Base-by-base conservation (phyloP, 768 basidiomycete species). In the Mycena polygramma region DNA sequence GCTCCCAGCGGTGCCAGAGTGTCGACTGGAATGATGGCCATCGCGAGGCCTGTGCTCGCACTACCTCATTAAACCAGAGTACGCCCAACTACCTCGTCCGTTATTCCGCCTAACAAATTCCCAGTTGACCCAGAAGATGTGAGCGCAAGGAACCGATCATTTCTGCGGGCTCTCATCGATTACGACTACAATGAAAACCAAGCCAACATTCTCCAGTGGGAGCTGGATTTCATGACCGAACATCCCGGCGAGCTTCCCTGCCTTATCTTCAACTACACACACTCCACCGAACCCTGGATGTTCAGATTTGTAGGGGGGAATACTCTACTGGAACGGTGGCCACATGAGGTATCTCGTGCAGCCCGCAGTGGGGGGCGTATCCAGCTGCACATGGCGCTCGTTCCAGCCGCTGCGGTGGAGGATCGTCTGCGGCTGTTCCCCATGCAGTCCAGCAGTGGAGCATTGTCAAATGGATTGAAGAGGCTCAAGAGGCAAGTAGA, bases 141-240 rank as follows among this genome's bases (percentile, higher is more conserved):
- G 15, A 59, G 26, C 26, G 20, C 58, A n/a, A 14, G 58, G 30
- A 26, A 59, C 39, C 41, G 43, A 59, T 59, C 24, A 45, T 59
- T 59, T 45, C 26, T 59, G 24, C 58, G 58, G 45, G 58, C 58
- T 9, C 58, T 59, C 17, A 3, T 59, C 43, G 58, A 59, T 26
- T 10, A 9, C 43, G 41, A 59, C 2, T 59, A 59, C 58, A 59
- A 59, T 17, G n/a, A 15, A 7, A 2, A 20, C 2, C 58, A 24
- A 35, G 7, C 5, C 3, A 9, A 45, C 7, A 46, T 46, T 6
- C 58, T 59, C 17, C 43, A 19, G n/a, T 30, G 45, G 43, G 24
- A 59, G 45, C 20, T 59, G 24, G 58, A 59, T 5, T 59, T 59
- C 13, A 45, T 59, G 58, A 9, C 45, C 58, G 43, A 19, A 35